Base-by-base conservation (phyloP, 176 grass and related monocot species). In the Avena atlantica region DNA sequence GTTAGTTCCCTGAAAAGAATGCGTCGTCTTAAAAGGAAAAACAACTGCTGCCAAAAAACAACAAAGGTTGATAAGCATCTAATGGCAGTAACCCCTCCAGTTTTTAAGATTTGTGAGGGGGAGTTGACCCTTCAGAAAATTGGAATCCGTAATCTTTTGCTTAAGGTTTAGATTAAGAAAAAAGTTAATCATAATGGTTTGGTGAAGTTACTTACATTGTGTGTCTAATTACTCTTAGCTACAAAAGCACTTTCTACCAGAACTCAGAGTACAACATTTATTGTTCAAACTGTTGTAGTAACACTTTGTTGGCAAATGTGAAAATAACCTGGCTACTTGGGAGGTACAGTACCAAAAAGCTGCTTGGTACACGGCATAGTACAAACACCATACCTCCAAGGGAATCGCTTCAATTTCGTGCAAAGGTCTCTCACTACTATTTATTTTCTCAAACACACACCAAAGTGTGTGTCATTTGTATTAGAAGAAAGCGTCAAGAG, bases 1-100 rank as follows among this genome's bases (percentile, higher is more conserved):
- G 89, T 96, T 96, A 15, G 89, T 90, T 81, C 89, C 97, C 97
- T 99, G 82, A 88, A 87, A 87, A 31, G 13, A 72, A 84, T 56
- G 83, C 42, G 3, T 49, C 20, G 29, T 31, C 37, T 76, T 12
- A 84, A 52, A 53, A 19, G 53, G 11, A 48, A n/a, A n/a, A 75
- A 8, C 6, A 83, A 83, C 19, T 37, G 12, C 2, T 20, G 9
- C 11, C 57, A 0, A 2, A 29, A 29, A 29, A 59, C 9, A 70
- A 88, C n/a, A 60, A 8, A 57, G 40, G 52, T 23, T 53, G 19
- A 49, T 20, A 5, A 64, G n/a, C 68, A 7, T 7, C 16, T 44
- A 69, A 75, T 44, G 11, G 16, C 0, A 37, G 45, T 66, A 45
- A 17, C 23, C 65, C 6, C 53, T 17, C 20, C 64, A 23, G 21